Percentiles rank a stretch among this genome's conserved stretches.
phyloP scores from a whole-genome alignment of 2,329 filamentous ascomycete species.

The Sporothrix humicola region DNA sequence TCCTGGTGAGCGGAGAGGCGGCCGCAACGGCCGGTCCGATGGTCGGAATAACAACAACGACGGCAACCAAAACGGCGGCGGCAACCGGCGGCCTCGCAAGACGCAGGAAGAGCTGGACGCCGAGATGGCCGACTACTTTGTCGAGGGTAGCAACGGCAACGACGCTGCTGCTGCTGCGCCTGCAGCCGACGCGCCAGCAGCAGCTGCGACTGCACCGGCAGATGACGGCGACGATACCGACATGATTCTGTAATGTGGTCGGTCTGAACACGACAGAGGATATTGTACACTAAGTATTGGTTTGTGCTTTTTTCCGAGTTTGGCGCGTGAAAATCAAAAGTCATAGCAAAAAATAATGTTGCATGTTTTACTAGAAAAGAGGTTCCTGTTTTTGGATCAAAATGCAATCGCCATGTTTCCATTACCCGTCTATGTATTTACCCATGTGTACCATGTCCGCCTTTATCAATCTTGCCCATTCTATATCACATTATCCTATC shows the following conservation, averaged over 20 bases:
- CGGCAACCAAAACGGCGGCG: conserved; percentile 37
- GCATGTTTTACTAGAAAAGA: no score
- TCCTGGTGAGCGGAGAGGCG: conserved; percentile 52
- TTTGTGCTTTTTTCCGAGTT: not conserved
- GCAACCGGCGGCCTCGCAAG: conserved; percentile 72
- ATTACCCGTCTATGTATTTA: not conserved
- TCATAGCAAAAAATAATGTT: no score
- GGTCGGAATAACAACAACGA: conserved; percentile 39
- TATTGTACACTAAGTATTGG: conserved; percentile 4
- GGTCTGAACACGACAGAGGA: not conserved
- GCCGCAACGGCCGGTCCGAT: conserved; percentile 44
- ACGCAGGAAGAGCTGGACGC: conserved; percentile 91
- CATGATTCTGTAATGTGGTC: conserved; percentile 41
- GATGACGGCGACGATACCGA: conserved; percentile 41
- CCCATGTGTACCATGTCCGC: no score
- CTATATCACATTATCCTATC: not conserved
- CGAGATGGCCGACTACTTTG: conserved; percentile 97
- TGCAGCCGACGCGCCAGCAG: conserved; percentile 43
- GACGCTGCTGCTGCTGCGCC: conserved; percentile 39
- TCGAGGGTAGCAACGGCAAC: conserved; percentile 48
- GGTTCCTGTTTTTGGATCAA: no score
- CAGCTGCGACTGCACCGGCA: conserved; percentile 42
- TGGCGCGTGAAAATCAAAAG: no score
- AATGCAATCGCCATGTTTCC: no score
- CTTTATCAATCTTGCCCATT: no score